phyloP scores from a whole-genome alignment of 2,329 filamentous ascomycete genomes.

The Cercospora beticola region DNA sequence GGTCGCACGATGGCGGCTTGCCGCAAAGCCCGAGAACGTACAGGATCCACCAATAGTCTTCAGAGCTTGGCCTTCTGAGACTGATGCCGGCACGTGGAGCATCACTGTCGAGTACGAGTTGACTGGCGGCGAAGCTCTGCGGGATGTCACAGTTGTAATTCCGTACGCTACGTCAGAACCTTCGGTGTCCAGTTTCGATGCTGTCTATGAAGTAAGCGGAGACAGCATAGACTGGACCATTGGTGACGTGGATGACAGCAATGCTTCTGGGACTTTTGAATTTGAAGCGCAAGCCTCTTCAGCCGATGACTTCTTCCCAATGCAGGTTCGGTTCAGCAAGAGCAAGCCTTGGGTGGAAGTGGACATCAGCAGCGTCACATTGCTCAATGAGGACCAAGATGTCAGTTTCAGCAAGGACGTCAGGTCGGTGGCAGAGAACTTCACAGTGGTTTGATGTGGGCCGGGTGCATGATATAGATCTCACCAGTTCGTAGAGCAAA shows the following conservation, averaged over 20 bases:
- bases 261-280: constrained; percentile 83
- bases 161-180: constrained; percentile 85
- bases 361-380: constrained; percentile 76
- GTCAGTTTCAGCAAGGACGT: constrained; percentile 81
- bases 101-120: constrained; percentile 96
- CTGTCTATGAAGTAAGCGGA: constrained; percentile 87
- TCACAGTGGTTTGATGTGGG: constrained; percentile 67
- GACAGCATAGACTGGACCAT: constrained; percentile 94
- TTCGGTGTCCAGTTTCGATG: constrained; percentile 87
- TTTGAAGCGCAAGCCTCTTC: constrained; percentile 87
- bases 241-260: constrained; percentile 78
- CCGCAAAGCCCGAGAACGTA: constrained; percentile 75
- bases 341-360: constrained; percentile 84
- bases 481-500: background rate
- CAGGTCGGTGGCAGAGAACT: constrained; percentile 73
- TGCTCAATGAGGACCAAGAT: constrained; percentile 74
- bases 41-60: constrained; percentile 89
- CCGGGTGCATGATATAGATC: background rate
- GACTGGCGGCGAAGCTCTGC: constrained; percentile 73
- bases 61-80: constrained; percentile 95
- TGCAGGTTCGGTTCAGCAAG: constrained; percentile 88
- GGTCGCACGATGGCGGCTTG: constrained; percentile 88
- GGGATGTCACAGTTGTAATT: constrained; percentile 83
- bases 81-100: constrained; percentile 74
- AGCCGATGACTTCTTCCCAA: constrained; percentile 96